Percentiles rank a stretch among this genome's conserved stretches.
phyloP scores from a whole-genome alignment of 1,284 basidiomycete genomes.

The Lentinula novae-zelandiae region DNA sequence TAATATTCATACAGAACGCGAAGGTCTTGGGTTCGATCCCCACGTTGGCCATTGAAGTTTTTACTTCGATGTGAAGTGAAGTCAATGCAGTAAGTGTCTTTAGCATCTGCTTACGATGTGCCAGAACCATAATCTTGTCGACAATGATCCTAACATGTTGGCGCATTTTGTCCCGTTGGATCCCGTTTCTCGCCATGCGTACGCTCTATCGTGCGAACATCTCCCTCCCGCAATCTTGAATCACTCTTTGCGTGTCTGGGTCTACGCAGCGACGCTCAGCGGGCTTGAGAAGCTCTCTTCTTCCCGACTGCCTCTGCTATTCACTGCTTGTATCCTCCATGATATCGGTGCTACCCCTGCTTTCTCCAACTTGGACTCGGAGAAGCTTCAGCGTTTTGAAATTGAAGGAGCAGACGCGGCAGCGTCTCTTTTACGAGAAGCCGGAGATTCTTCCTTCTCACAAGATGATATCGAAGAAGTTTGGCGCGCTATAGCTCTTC shows the following conservation, averaged over 20 bases:
- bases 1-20: too few relatives aligned
- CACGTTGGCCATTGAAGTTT: too few relatives aligned
- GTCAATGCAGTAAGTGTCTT: too few relatives aligned
- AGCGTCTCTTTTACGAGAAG: neutral
- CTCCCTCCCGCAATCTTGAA: neutral
- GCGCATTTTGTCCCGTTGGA: neutral
- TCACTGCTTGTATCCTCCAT: constrained; percentile 7
- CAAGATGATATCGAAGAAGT: neutral
- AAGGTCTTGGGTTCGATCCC: too few relatives aligned
- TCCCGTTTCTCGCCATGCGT: neutral
- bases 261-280: neutral
- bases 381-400: constrained; percentile 2
- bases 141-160: neutral
- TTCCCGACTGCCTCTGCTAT: neutral
- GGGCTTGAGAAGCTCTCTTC: neutral
- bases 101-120: too few relatives aligned
- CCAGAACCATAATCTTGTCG: too few relatives aligned
- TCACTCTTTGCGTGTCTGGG: constrained; percentile 1
- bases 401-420: constrained; percentile 8
- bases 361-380: neutral
- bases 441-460: neutral
- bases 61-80: too few relatives aligned
- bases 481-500: constrained; percentile 7
- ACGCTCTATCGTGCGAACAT: neutral
- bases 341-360: neutral